Percentiles rank a stretch among this genome's conserved stretches.
Evolutionary conservation across 495 filamentous ascomycete species (phyloP).

Genomic region (Xylaria cubensis): DNA sequence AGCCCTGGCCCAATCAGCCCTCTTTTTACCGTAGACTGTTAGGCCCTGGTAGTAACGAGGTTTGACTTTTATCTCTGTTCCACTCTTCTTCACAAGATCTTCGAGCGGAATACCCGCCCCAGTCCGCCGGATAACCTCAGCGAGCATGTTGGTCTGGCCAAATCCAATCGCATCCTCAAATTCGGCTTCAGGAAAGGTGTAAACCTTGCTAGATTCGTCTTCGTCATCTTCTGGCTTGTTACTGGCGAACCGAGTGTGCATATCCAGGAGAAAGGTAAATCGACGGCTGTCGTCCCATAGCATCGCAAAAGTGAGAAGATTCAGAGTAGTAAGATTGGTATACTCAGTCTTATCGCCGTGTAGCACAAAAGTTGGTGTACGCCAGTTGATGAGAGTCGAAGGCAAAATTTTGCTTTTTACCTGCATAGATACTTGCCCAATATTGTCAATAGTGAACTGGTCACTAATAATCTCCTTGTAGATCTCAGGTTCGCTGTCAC

Average conservation of each 20-base stretch:
- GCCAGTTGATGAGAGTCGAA: slow-evolving; percentile 49
- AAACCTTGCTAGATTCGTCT: slow-evolving; percentile 35
- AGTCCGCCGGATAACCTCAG: slow-evolving; percentile 51
- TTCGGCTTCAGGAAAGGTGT: slow-evolving; percentile 37
- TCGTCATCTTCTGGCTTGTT: slow-evolving; percentile 1
- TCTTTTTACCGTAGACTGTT: slow-evolving; percentile 74
- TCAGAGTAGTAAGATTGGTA: background rate
- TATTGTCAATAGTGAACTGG: slow-evolving; percentile 72
- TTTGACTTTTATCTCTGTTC: slow-evolving; percentile 63
- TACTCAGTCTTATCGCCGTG: slow-evolving; percentile 27
- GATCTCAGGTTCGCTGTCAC: slow-evolving; percentile 51
- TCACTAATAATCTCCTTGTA: slow-evolving; percentile 61
- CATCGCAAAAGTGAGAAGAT: slow-evolving; percentile 45
- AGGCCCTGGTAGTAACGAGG: slow-evolving; percentile 74
- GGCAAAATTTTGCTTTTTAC: slow-evolving; percentile 66
- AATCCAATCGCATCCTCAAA: slow-evolving; percentile 42
- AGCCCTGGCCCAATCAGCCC: slow-evolving; percentile 65
- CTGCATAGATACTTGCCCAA: slow-evolving; percentile 67
- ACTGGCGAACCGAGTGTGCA: slow-evolving; percentile 38
- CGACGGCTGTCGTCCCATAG: slow-evolving; percentile 39
- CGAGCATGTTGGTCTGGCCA: slow-evolving; percentile 49
- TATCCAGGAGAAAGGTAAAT: slow-evolving; percentile 48
- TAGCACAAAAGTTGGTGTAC: slow-evolving; percentile 31
- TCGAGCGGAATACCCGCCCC: slow-evolving; percentile 71
- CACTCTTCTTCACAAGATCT: slow-evolving; percentile 64